Base-by-base conservation (phyloP, 345 rosid genomes). In the Mangifera indica region DNA sequence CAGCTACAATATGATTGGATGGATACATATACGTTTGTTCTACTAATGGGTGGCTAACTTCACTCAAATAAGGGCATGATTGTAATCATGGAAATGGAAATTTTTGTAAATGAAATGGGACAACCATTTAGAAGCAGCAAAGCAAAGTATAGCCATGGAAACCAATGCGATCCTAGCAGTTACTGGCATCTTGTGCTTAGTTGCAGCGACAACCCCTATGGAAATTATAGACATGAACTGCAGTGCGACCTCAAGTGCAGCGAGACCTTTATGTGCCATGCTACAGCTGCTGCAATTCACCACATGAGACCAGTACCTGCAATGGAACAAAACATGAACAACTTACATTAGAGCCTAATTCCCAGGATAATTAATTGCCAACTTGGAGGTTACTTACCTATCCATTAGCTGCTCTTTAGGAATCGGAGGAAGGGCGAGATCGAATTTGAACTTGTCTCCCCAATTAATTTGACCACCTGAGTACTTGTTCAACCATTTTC, bases 281-380 rank as follows among this genome's bases (percentile, higher is more conserved):
- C 72, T 84, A 80, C 98, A 89, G 75, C 95, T 89, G 72, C 83
- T 67, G 69, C 97, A 91, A 70, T 86, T 93, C 85, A 87, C 92
- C 42, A 89, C 91, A 77, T 87, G 98, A 15, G 93, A 81, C 91
- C 98, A 72, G 71, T 89, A 89, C 96, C 89, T 93, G n/a, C n/a
- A n/a, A n/a, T n/a, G 83, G 12, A 60, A 51, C 1, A 21, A 63
- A 48, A 63, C 10, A n/a, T 20, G 52, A 51, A 10, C 6, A 21
- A 42, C 21, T n/a, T 10, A 14, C 17, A 59, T 0, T 7, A 17
- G 32, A 59, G 3, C 15, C 8, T 5, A 37, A 37, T 59, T 59
- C 32, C 4, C 3, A 59, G 1, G 10, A 37, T 37, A 37, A 40
- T 54, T 55, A 24, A 59, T 26, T 48, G 4, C 7, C 17, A 26